Base-by-base conservation (phyloP, 345 rosid species). In the Abelmoschus esculentus region DNA sequence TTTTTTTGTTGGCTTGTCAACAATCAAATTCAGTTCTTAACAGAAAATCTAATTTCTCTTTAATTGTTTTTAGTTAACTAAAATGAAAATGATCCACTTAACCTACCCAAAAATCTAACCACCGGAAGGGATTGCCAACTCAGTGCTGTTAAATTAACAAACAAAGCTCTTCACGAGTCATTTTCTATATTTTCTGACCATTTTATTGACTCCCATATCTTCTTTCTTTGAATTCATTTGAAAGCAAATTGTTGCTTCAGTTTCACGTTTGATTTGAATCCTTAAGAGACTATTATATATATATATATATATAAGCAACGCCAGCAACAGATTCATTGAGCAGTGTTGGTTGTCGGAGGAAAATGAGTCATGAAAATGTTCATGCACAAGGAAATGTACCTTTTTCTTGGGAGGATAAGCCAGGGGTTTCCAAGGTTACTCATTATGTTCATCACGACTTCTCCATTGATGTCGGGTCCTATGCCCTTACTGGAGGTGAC, bases 321-420 rank as follows among this genome's bases (percentile, higher is more conserved):
- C 29, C 29, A 29, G 14, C 32, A 18, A 17, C 9, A 8, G 7
- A 14, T 11, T 17, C 50, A 50, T 65, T 52, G 53, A 12, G n/a
- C 26, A 13, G 0, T 19, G n/a, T 18, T 40, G 44, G 44, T 0
- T 4, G 3, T 3, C 4, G 32, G 14, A 13, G 6, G 3, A 78
- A 32, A 58, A 58, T 79, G 85, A 76, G 75, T 59, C 81, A 74
- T 62, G 59, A 55, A 79, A 81, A 52, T 66, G 79, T 80, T 58
- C 69, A 56, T 22, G 86, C 93, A 18, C 86, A 83, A 19, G 87
- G 90, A 22, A 85, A 75, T 80, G 67, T 88, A 73, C 90, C 93
- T 61, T 88, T 86, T 64, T 86, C 88, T 11, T 88, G 90, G 90
- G 93, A 88, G 73, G 81, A 82, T 74, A 76, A 69, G 17, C 93